Percentiles rank a stretch among this genome's conserved stretches.
Evolutionary conservation across 108 stramenopile genomes (phyloP).

Genomic region (Mayamaea pseudoterrestris): DNA sequence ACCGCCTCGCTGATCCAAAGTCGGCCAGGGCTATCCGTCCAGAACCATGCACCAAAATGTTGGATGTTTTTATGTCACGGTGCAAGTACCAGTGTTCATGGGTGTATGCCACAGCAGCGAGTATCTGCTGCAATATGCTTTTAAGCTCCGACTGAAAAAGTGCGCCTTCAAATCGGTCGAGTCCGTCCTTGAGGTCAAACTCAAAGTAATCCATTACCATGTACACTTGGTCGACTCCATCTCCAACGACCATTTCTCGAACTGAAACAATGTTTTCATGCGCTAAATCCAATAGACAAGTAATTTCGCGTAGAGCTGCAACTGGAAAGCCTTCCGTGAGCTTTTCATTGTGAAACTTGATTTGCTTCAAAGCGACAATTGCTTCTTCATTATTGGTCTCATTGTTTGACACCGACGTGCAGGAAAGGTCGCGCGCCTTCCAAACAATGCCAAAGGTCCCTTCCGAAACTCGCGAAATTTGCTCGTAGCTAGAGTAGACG

Average conservation of each 20-base stretch:
- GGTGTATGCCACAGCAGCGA: constrained; percentile 63
- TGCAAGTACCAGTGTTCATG: constrained; percentile 78
- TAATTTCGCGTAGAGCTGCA: constrained; percentile 86
- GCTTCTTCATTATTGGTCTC: constrained; percentile 34
- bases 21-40: constrained; percentile 82
- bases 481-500: constrained; percentile 82
- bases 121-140: constrained; percentile 69
- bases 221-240: constrained; percentile 55
- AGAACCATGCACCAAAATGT: constrained; percentile 60
- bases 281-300: constrained; percentile 52
- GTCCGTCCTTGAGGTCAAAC: constrained; percentile 80
- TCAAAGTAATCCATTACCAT: constrained; percentile 94
- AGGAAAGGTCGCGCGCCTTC: constrained; percentile 73
- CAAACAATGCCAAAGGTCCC: constrained; percentile 95
- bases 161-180: constrained; percentile 47
- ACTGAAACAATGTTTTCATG: constrained; percentile 82
- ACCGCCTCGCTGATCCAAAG: constrained; percentile 85
- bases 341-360: constrained; percentile 66
- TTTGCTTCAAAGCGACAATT: constrained; percentile 88
- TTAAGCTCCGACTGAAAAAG: constrained; percentile 67
- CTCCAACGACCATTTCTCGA: constrained; percentile 80
- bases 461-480: constrained; percentile 66
- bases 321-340: constrained; percentile 87
- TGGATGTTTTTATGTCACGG: constrained; percentile 87
- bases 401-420: no score